A percentile compares a stretch with the other conserved stretches of the same genome.
Conservation (phyloP, 2,329 filamentous ascomycete species). For the Pseudogymnoascus destructans region DNA sequence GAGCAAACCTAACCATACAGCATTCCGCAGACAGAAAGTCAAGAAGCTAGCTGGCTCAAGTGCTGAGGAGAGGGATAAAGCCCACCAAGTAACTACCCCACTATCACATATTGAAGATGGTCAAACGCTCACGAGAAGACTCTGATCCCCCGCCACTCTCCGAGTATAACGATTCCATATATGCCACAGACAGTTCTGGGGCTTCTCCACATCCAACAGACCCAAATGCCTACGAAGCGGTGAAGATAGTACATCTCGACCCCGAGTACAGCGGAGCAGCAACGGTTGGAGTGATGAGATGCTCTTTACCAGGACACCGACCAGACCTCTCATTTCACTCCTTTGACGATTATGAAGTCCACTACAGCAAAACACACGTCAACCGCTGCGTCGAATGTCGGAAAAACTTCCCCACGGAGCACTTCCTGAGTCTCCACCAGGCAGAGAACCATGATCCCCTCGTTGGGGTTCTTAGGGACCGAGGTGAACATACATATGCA, state of each 20-base stretch:
- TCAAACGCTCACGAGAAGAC: slow-evolving; percentile 45
- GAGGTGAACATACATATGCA: slow-evolving; percentile 79
- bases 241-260: slow-evolving; percentile 52
- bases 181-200: slow-evolving; percentile 13
- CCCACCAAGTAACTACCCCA: slow-evolving; percentile 27
- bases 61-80: slow-evolving; percentile 8
- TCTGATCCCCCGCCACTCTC: slow-evolving; percentile 30
- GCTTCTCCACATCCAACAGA: slow-evolving; percentile 23
- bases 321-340: slow-evolving; percentile 56
- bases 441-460: slow-evolving; percentile 85
- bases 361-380: slow-evolving; percentile 68
- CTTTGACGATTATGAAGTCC: slow-evolving; percentile 72
- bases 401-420: slow-evolving; percentile 76
- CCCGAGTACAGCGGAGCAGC: slow-evolving; percentile 33
- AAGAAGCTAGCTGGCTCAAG: slow-evolving; percentile 6
- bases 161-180: slow-evolving; percentile 6
- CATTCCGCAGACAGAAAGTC: slow-evolving; percentile 15
- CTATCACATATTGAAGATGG: slow-evolving; percentile 33
- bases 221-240: slow-evolving; percentile 20
- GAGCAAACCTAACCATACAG: neutral
- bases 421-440: slow-evolving; percentile 73
- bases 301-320: slow-evolving; percentile 67
- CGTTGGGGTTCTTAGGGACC: slow-evolving; percentile 54
- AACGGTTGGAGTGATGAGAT: slow-evolving; percentile 47
- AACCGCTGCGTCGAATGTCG: slow-evolving; percentile 77